Conservation (phyloP, 1,284 basidiomycete genomes). For the Trichosporon sp. region DNA sequence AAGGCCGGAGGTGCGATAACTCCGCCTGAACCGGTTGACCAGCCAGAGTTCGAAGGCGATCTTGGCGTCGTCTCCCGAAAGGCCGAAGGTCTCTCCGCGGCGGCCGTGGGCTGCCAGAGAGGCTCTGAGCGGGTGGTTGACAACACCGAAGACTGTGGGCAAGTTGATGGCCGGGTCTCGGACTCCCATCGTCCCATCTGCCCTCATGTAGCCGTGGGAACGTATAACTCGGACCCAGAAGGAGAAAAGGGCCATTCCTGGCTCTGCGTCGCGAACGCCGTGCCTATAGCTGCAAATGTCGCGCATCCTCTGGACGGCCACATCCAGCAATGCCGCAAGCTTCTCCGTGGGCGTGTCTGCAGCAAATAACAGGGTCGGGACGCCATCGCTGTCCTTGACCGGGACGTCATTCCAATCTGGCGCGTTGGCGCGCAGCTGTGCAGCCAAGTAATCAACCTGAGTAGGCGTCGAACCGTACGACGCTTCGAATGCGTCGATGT, state of each 20-base stretch:
- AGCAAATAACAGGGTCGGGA: not conserved
- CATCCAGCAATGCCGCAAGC: not conserved
- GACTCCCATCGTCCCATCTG: not conserved
- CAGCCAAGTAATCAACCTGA: not conserved
- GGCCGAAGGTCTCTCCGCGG: not conserved
- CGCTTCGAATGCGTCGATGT: not conserved
- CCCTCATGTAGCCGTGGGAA: not conserved
- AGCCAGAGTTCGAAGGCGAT: not conserved
- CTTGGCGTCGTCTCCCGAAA: not conserved
- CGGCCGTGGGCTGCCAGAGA: not conserved
- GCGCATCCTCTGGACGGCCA: not conserved
- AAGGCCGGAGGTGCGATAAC: not conserved
- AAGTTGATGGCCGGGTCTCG: not conserved
- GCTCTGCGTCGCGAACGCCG: not conserved
- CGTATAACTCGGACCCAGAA: not conserved
- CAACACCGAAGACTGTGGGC: not conserved
- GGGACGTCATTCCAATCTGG: not conserved
- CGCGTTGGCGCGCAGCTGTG: not conserved
- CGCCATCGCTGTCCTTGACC: not conserved
- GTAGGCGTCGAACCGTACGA: not conserved
- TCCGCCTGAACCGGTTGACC: not conserved
- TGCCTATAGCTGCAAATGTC: not conserved
- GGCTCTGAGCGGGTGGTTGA: not conserved
- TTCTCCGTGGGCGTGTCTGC: not conserved
- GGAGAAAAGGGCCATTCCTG: not conserved